Evolutionary conservation across 805 yeast species (phyloP).

Genomic region (Metschnikowia anglica): DNA sequence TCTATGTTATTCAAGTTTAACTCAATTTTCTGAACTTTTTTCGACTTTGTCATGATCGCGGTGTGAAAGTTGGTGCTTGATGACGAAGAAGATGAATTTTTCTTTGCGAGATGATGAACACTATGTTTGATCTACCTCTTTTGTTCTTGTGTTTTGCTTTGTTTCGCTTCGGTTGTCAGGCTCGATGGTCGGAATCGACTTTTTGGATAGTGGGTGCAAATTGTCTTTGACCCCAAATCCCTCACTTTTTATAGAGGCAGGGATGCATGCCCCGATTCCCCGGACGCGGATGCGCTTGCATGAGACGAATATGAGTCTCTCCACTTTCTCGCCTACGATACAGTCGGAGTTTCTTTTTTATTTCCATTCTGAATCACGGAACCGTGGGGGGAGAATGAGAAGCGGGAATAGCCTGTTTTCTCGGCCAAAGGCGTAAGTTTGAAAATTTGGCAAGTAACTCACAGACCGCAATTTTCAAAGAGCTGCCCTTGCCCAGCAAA

Average conservation of each 20-base stretch:
- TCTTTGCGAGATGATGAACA: too few relatives aligned
- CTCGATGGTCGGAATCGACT: too few relatives aligned
- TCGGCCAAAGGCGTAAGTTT: neutral
- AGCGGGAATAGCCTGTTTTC: neutral
- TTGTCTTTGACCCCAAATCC: neutral
- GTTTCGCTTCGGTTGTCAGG: too few relatives aligned
- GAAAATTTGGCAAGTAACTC: neutral
- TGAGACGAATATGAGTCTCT: conserved; percentile 15
- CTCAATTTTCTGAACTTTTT: conserved; percentile 23
- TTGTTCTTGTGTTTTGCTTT: too few relatives aligned
- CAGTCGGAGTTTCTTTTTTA: conserved; percentile 9
- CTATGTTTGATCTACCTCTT: too few relatives aligned
- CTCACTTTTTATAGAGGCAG: conserved; percentile 3
- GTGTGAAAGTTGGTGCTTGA: neutral
- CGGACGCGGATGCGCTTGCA: neutral
- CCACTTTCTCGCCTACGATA: conserved; percentile 11
- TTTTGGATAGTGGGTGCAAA: conserved; percentile 10
- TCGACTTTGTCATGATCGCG: conserved; percentile 26
- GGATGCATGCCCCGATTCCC: too few relatives aligned
- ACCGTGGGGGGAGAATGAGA: too few relatives aligned
- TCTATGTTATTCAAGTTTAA: conserved; percentile 42
- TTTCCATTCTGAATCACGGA: neutral
- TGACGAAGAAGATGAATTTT: neutral
- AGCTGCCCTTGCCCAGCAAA: too few relatives aligned
- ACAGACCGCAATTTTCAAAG: too few relatives aligned